These are phyloP conservation scores for Sporothrix pallida DNA, from an alignment of 2,329 filamentous ascomycete genomes.

Conservation along the genomic window DNA sequence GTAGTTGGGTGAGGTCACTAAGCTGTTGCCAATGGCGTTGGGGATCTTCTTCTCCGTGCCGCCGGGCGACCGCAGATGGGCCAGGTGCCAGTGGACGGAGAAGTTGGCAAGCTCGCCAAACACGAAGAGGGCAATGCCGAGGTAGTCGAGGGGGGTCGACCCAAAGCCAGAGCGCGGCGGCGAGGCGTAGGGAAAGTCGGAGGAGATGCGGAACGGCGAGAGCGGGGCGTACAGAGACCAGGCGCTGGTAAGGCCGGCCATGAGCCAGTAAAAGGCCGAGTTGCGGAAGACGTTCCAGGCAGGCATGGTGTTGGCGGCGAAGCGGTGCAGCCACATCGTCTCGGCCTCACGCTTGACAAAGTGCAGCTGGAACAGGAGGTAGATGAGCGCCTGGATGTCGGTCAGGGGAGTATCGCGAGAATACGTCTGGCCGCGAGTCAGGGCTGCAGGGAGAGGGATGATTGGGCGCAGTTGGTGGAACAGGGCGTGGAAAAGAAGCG, in stretches of 20 bases:
- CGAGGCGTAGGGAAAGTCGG: constrained; percentile 30
- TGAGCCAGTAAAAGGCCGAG: constrained; percentile 89
- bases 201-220: constrained; percentile 59
- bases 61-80: constrained; percentile 75
- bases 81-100: constrained; percentile 78
- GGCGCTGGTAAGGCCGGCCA: constrained; percentile 80
- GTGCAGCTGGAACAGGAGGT: constrained; percentile 77
- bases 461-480: constrained; percentile 75
- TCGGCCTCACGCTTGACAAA: constrained; percentile 96
- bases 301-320: constrained; percentile 95
- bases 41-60: constrained; percentile 90
- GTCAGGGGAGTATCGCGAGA: constrained; percentile 51
- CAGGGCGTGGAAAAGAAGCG: constrained; percentile 82
- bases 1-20: constrained; percentile 97
- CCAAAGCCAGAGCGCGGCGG: constrained; percentile 39
- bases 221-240: constrained; percentile 83
- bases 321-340: constrained; percentile 92
- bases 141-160: constrained; percentile 59
- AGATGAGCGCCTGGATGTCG: constrained; percentile 73
- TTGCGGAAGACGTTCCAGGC: constrained; percentile 91
- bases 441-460: constrained; percentile 56
- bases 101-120: constrained; percentile 83
- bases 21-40: constrained; percentile 77
- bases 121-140: constrained; percentile 73
- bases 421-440: constrained; percentile 42